Percentiles rank a stretch among this genome's conserved stretches.
Evolutionary conservation across 23 red algal genomes (phyloP).

Genomic region (Gracilariopsis chorda): DNA sequence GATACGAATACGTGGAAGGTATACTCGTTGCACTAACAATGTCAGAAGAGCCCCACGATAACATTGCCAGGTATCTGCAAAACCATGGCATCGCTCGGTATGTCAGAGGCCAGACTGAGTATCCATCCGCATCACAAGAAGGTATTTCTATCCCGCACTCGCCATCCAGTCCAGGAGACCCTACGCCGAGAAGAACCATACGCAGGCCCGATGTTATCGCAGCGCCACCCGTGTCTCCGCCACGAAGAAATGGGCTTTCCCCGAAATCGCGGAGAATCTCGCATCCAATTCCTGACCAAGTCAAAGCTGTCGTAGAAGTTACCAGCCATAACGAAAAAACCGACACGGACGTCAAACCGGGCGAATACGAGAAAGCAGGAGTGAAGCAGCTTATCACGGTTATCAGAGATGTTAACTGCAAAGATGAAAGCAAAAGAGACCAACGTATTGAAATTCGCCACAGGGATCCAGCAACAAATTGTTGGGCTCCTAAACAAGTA

Average conservation of each 20-base stretch:
- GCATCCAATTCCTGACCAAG: background rate
- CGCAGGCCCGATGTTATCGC: background rate
- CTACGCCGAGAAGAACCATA: background rate
- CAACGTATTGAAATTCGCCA: background rate
- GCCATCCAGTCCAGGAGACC: background rate
- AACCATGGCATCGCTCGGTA: background rate
- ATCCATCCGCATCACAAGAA: background rate
- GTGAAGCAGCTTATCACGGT: background rate
- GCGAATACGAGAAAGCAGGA: background rate
- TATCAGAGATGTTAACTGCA: background rate
- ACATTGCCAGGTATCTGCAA: background rate
- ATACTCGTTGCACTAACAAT: background rate
- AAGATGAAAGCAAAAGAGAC: background rate
- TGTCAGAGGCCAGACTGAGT: background rate
- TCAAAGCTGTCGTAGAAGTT: background rate
- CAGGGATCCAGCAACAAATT: background rate
- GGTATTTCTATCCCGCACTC: background rate
- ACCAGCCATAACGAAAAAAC: background rate
- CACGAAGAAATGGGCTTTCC: background rate
- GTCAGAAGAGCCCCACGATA: background rate
- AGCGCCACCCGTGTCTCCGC: background rate
- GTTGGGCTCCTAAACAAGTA: background rate
- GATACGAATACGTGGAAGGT: slow-evolving; percentile 8
- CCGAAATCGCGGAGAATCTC: background rate
- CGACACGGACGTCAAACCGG: background rate